Percentiles rank a stretch among this genome's conserved stretches.
These are phyloP conservation scores for Nannizziopsis barbatae DNA, from an alignment of 2,329 filamentous ascomycete species.

Conservation along the genomic window DNA sequence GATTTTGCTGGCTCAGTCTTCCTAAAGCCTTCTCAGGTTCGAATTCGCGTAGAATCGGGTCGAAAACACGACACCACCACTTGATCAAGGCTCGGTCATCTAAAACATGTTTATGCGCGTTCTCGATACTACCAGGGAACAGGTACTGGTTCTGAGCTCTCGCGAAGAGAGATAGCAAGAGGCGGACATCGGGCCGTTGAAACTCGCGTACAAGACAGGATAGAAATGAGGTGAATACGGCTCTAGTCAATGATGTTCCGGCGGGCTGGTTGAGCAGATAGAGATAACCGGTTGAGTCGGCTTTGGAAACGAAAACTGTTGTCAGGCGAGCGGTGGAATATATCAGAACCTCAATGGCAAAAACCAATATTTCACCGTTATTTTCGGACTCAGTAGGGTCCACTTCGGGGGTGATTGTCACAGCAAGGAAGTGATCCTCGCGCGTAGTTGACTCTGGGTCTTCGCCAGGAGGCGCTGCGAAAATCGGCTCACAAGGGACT, in stretches of 20 bases:
- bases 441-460: slow-evolving; percentile 68
- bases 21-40: slow-evolving; percentile 32
- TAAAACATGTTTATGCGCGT: slow-evolving; percentile 75
- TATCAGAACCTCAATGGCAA: slow-evolving; percentile 77
- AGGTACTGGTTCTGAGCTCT: slow-evolving; percentile 87
- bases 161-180: slow-evolving; percentile 82
- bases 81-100: slow-evolving; percentile 81
- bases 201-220: slow-evolving; percentile 59
- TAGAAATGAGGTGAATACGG: slow-evolving; percentile 64
- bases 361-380: slow-evolving; percentile 53
- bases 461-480: slow-evolving; percentile 61
- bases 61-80: slow-evolving; percentile 89
- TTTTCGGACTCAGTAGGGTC: slow-evolving; percentile 18
- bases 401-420: slow-evolving; percentile 36
- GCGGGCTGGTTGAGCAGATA: slow-evolving; percentile 51
- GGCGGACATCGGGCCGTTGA: slow-evolving; percentile 52
- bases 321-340: slow-evolving; percentile 72
- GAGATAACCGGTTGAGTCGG: slow-evolving; percentile 87
- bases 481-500: slow-evolving; percentile 61
- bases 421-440: slow-evolving; percentile 68
- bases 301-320: slow-evolving; percentile 90
- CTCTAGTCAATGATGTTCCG: slow-evolving; percentile 55
- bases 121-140: slow-evolving; percentile 83
- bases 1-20: slow-evolving; percentile 16
- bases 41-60: slow-evolving; percentile 54